Evolutionary conservation across 306 rosid species (phyloP).

Genomic region (Vicia villosa): DNA sequence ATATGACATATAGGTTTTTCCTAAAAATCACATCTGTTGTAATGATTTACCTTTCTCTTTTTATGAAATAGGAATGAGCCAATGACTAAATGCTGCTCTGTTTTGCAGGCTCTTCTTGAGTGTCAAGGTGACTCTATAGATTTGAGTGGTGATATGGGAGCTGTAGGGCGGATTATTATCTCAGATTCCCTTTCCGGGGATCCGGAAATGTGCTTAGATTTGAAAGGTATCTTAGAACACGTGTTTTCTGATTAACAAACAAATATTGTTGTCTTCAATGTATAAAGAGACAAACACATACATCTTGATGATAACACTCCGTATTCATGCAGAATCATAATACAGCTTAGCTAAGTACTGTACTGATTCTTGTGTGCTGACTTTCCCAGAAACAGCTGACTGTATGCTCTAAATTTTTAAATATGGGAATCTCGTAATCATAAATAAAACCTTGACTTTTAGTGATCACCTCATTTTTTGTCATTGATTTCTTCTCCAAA

Average conservation of each 20-base stretch:
- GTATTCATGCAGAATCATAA: conserved; percentile 9
- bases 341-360: conserved; percentile 17
- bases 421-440: conserved; percentile 11
- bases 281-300: conserved; percentile 3
- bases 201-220: conserved; percentile 75
- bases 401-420: neutral
- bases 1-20: neutral
- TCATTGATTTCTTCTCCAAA: conserved; percentile 8
- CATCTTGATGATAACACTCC: conserved; percentile 20
- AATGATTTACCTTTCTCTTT: neutral
- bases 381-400: conserved; percentile 16
- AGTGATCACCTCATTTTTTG: neutral
- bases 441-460: conserved; percentile 19
- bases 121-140: conserved; percentile 95
- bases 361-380: conserved; percentile 9
- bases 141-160: conserved; percentile 90
- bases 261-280: neutral
- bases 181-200: conserved; percentile 65
- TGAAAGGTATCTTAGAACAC: conserved; percentile 62
- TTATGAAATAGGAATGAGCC: conserved; percentile 28
- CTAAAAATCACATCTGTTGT: neutral
- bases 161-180: conserved; percentile 78
- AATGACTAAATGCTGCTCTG: conserved; percentile 32
- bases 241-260: conserved; percentile 24
- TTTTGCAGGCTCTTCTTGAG: conserved; percentile 83